Evolutionary conservation across 1,284 basidiomycete species (phyloP).

Genomic region (Cutaneotrichosporon sp.): DNA sequence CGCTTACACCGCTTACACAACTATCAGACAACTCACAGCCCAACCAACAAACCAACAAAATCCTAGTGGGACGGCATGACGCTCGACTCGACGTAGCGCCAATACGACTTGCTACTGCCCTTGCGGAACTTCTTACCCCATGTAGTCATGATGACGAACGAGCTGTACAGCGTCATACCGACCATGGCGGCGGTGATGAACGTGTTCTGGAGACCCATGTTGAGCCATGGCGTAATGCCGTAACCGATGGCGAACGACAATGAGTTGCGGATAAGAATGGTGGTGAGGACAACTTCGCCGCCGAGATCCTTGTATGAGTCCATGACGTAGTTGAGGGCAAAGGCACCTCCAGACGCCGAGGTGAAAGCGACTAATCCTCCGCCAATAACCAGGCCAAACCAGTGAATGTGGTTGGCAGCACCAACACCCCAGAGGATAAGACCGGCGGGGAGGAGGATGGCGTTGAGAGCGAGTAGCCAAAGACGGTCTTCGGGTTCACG

Average conservation of each 20-base stretch:
- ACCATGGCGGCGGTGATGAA: conserved; percentile 30
- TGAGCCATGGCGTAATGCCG: conserved; percentile 32
- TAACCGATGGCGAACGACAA: conserved; percentile 25
- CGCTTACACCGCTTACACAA: not conserved
- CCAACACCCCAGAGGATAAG: conserved; percentile 39
- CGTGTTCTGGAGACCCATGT: conserved; percentile 27
- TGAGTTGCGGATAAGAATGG: conserved; percentile 29
- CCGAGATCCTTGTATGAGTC: conserved; percentile 36
- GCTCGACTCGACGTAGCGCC: conserved; percentile 25
- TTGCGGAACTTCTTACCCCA: conserved; percentile 28
- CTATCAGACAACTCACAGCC: not conserved
- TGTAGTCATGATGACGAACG: conserved; percentile 25
- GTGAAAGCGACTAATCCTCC: conserved; percentile 28
- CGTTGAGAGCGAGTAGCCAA: conserved; percentile 25
- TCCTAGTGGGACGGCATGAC: conserved; percentile 16
- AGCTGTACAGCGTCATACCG: conserved; percentile 23
- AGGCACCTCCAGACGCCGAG: conserved; percentile 27
- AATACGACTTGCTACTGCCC: conserved; percentile 18
- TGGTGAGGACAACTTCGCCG: conserved; percentile 30
- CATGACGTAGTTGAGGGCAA: conserved; percentile 34
- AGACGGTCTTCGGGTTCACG: conserved; percentile 41
- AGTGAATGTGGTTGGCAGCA: conserved; percentile 28
- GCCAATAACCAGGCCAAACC: conserved; percentile 32
- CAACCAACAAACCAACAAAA: too few species aligned
- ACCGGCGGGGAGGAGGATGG: conserved; percentile 29